phyloP scores from a whole-genome alignment of 1,284 basidiomycete genomes.

The Microbotryomycetes sp. region DNA sequence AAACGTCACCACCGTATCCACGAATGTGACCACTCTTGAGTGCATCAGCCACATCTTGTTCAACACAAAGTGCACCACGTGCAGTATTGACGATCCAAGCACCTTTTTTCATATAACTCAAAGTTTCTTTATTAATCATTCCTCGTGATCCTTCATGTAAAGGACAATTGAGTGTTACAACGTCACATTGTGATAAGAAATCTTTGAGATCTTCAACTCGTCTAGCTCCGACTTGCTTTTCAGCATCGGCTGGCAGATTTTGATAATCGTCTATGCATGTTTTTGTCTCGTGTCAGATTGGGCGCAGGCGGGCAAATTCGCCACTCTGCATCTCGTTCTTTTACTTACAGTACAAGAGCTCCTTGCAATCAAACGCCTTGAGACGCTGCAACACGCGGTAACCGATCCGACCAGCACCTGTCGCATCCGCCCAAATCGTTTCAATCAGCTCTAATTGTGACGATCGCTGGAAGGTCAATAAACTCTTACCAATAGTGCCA shows the following conservation, averaged over 20 bases:
- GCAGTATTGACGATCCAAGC: constrained; percentile 46
- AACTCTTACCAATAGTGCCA: constrained; percentile 75
- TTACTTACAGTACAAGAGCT: constrained; percentile 66
- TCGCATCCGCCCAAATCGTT: not conserved
- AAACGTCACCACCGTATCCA: constrained; percentile 61
- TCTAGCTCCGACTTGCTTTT: constrained; percentile 62
- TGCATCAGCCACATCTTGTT: constrained; percentile 69
- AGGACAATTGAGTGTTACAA: constrained; percentile 84
- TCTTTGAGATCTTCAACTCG: constrained; percentile 79
- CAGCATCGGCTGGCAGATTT: constrained; percentile 66
- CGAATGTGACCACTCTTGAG: constrained; percentile 59
- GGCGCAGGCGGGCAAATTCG: no score
- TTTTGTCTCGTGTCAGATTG: no score
- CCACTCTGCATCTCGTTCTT: no score
- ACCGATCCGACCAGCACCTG: constrained; percentile 57
- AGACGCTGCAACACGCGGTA: constrained; percentile 82
- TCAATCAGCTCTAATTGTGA: not conserved
- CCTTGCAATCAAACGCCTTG: constrained; percentile 79
- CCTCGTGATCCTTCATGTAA: constrained; percentile 80
- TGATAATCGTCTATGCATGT: constrained; percentile 77
- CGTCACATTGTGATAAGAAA: constrained; percentile 68
- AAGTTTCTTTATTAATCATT: constrained; percentile 67
- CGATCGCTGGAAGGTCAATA: constrained; percentile 28
- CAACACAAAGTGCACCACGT: constrained; percentile 85
- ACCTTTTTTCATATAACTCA: constrained; percentile 82